These are phyloP conservation scores for Sesbania bispinosa DNA, from an alignment of 306 rosid genomes.

Conservation along the genomic window DNA sequence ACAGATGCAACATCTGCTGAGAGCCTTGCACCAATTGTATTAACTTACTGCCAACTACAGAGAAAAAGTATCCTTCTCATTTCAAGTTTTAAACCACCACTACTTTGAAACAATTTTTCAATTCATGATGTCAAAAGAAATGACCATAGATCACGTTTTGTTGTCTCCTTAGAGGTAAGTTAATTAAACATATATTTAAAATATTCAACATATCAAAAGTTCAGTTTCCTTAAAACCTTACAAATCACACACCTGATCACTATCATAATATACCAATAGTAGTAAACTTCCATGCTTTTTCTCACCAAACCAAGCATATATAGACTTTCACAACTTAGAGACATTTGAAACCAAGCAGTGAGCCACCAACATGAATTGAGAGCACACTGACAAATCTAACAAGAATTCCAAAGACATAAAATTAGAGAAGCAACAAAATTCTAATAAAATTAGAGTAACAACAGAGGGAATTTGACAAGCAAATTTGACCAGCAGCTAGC, in stretches of 20 bases:
- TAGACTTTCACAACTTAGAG: not conserved
- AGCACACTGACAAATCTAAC: constrained; percentile 16
- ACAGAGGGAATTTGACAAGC: no score
- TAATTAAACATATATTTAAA: not conserved
- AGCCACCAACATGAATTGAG: constrained; percentile 1
- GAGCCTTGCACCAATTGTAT: constrained; percentile 69
- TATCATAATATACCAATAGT: not conserved
- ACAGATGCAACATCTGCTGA: constrained; percentile 71
- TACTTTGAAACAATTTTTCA: not conserved
- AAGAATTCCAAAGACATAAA: not conserved
- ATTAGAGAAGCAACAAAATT: not conserved
- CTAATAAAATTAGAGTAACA: no score
- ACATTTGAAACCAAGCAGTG: not conserved
- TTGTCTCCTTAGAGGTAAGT: not conserved
- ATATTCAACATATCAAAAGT: constrained; percentile 11
- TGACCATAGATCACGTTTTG: no score
- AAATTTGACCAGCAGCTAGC: no score
- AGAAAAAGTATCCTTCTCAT: no score
- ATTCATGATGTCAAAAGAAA: constrained; percentile 12
- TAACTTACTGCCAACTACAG: no score
- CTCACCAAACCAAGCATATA: not conserved
- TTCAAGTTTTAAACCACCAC: not conserved
- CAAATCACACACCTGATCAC: constrained; percentile 9
- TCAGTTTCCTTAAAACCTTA: not conserved
- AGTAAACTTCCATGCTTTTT: constrained; percentile 12